A percentile compares a stretch with the other conserved stretches of the same genome.
phyloP scores from a whole-genome alignment of 129 eudicot species.

The Solidago caesia region DNA sequence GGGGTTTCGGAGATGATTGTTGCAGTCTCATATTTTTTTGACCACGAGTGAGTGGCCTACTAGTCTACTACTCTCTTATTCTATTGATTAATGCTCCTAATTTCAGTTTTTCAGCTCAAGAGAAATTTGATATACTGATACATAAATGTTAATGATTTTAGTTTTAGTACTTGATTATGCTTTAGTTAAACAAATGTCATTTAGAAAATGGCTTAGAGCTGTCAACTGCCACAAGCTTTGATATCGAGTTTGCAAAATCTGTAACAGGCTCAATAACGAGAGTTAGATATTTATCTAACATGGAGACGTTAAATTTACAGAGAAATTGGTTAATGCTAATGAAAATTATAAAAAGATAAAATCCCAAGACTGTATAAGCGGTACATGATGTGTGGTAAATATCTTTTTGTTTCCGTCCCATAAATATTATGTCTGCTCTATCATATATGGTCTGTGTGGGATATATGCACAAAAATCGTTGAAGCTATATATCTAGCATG shows the following conservation, averaged over 20 bases:
- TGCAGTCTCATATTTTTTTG: slow-evolving; percentile 98
- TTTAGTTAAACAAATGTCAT: background rate
- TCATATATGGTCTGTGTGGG: background rate
- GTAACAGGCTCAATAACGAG: background rate
- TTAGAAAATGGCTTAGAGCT: background rate
- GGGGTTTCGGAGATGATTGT: slow-evolving; percentile 94
- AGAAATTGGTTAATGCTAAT: background rate
- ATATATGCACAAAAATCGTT: background rate
- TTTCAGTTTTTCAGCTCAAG: background rate
- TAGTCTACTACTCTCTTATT: slow-evolving; percentile 14
- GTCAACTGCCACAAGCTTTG: background rate
- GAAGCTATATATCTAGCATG: background rate
- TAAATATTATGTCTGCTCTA: background rate
- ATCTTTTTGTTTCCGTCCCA: background rate
- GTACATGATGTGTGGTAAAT: background rate
- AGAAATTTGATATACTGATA: background rate
- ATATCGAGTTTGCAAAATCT: background rate
- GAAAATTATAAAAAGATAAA: background rate
- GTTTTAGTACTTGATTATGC: background rate
- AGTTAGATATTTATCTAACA: background rate
- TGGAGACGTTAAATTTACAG: background rate
- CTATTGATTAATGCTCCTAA: slow-evolving; percentile 3
- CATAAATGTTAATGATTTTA: background rate
- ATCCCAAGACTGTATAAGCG: background rate
- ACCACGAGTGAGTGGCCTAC: slow-evolving; percentile 73